phyloP scores from a whole-genome alignment of 345 rosid genomes.

The Gossypium turneri region DNA sequence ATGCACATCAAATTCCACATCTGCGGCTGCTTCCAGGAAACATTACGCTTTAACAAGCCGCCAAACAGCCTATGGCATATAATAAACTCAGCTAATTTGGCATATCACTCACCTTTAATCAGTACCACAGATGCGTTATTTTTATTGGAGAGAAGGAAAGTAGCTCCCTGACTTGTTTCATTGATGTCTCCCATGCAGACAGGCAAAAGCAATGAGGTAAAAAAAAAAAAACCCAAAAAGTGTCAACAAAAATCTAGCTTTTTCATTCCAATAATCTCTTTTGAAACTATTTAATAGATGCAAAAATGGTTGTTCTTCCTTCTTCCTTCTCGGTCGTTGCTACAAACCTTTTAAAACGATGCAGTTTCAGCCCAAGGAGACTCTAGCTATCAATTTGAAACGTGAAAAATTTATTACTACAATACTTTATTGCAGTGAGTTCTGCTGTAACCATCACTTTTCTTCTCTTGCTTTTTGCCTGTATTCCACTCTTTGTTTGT shows the following conservation, averaged over 20 bases:
- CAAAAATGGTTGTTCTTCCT: background rate
- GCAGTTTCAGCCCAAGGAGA: background rate
- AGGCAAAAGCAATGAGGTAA: background rate
- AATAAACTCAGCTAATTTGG: no score
- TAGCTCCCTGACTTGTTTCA: no score
- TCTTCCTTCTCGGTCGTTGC: slow-evolving; percentile 1
- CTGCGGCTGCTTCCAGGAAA: slow-evolving; percentile 14
- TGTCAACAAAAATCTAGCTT: background rate
- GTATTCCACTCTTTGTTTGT: background rate
- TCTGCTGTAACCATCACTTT: background rate
- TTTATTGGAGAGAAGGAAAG: no score
- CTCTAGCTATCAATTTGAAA: background rate
- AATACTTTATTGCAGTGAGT: background rate
- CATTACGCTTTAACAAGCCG: background rate
- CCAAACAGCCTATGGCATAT: background rate
- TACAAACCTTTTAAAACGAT: background rate
- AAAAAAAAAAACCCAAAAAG: background rate
- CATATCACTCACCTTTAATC: no score
- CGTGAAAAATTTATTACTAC: background rate
- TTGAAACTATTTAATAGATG: no score
- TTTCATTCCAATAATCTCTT: background rate
- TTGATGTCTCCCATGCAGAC: no score
- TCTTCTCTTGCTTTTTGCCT: background rate
- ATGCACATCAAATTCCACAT: background rate
- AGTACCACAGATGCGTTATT: no score